phyloP scores from a whole-genome alignment of 208 protist species.

The Trypanosoma congolense region DNA sequence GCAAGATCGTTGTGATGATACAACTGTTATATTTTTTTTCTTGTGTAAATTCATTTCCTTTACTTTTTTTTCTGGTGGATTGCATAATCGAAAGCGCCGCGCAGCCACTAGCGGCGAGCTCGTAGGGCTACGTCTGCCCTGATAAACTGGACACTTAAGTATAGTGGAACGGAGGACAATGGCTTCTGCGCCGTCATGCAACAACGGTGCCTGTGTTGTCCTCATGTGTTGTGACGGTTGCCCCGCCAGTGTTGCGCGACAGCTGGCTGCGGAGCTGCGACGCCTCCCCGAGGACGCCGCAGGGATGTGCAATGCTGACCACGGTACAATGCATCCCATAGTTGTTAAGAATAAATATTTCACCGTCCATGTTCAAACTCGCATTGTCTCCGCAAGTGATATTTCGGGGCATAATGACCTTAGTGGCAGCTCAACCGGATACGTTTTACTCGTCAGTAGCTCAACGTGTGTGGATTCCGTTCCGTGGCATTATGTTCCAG shows the following conservation, averaged over 20 bases:
- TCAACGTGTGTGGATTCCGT: conserved; percentile 25
- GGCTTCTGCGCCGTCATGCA: neutral
- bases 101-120: too few relatives aligned
- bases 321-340: conserved; percentile 3
- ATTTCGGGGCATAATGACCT: neutral
- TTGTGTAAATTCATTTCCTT: too few relatives aligned
- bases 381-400: neutral
- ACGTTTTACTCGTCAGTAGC: conserved; percentile 32
- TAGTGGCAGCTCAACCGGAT: conserved; percentile 18
- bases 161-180: neutral
- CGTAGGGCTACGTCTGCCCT: too few relatives aligned
- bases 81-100: too few relatives aligned
- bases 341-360: conserved; percentile 32
- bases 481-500: conserved; percentile 42
- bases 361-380: conserved; percentile 4
- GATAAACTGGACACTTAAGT: too few relatives aligned
- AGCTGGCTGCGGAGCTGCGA: conserved; percentile 22
- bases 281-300: conserved; percentile 19
- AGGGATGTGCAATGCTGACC: neutral
- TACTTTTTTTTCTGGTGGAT: too few relatives aligned
- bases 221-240: conserved; percentile 12
- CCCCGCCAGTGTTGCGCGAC: conserved; percentile 1
- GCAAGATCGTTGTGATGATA: too few relatives aligned
- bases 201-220: conserved; percentile 5
- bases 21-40: too few relatives aligned